Evolutionary conservation across 2,329 filamentous ascomycete genomes (phyloP).

Genomic region (Zopfia rhizophila): DNA sequence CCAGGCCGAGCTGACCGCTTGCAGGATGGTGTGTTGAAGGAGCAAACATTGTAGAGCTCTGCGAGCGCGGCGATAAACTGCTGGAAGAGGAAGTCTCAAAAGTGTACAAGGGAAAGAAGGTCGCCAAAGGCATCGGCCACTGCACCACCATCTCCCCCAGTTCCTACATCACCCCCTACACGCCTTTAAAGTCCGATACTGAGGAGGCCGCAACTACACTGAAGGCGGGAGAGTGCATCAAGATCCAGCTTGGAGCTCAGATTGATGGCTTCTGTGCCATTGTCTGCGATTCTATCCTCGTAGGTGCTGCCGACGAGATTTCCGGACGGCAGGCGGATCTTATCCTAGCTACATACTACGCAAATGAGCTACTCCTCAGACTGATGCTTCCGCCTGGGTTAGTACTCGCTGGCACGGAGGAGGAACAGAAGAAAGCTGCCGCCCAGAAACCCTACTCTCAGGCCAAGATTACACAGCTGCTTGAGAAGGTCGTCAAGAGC

Average conservation of each 20-base stretch:
- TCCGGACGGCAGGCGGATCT: slow-evolving; percentile 86
- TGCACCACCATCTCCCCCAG: slow-evolving; percentile 95
- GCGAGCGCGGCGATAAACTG: slow-evolving; percentile 94
- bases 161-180: slow-evolving; percentile 96
- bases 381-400: slow-evolving; percentile 92
- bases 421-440: slow-evolving; percentile 91
- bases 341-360: slow-evolving; percentile 89
- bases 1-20: slow-evolving; percentile 36
- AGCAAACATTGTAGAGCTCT: slow-evolving; percentile 92
- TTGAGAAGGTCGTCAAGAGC: slow-evolving; percentile 90
- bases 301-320: slow-evolving; percentile 72
- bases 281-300: slow-evolving; percentile 90
- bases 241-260: slow-evolving; percentile 99
- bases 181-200: slow-evolving; percentile 85
- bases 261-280: slow-evolving; percentile 98
- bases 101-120: slow-evolving; percentile 99
- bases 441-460: slow-evolving; percentile 85
- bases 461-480: slow-evolving; percentile 82
- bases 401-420: slow-evolving; percentile 82
- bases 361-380: slow-evolving; percentile 92
- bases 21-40: slow-evolving; percentile 78
- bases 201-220: slow-evolving; percentile 83
- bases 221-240: slow-evolving; percentile 87
- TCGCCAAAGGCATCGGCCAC: slow-evolving; percentile 91
- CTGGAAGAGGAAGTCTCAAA: slow-evolving; percentile 93